Evolutionary conservation across 2,329 filamentous ascomycete genomes (phyloP), one percentile per base, ranked within the genome.

Genomic region (Exophiala sideris): DNA sequence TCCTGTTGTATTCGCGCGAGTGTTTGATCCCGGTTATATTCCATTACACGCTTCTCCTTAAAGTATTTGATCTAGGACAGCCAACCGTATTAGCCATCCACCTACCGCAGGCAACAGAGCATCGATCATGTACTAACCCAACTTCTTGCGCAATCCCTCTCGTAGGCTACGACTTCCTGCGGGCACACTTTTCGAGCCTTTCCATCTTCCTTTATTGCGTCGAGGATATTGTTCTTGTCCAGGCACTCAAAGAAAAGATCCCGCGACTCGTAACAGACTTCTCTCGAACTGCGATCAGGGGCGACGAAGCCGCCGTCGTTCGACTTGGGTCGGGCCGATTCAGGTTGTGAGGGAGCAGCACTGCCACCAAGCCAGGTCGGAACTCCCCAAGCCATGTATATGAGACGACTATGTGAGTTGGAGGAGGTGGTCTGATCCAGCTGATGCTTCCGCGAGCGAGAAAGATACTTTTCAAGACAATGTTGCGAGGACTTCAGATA

Each of bases 41-140:
- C 94, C 74, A 95, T 92, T 34, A 97, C 89, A 66, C 94, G 81
- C 75, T 91, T 88, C 73, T 96, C 91, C 78, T 97, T 96, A 75
- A 99, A 99, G 73, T 99, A 97, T 73, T 91, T 90, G 57, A 96
- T 88, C 89, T 94, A 29, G 63, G n/a, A 41, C 20, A 44, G 16
- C 52, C 21, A 44, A 44, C 16, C 4, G 20, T 18, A 39, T 50
- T 40, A 46, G 53, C 46, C 51, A 16, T 18, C 11, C 21, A 39
- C 3, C 33, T 11, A 33, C 16, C 48, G 14, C 14, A 20, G 42
- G 39, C 29, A 50, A 40, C 24, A 36, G 44, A 45, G 35, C 10
- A 38, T 20, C 18, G 32, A 50, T 33, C 24, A 24, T 32, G 2
- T 44, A 80, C 86, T 64, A 73, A 95, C 94, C 94, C 94, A 99